Percentiles rank a stretch among this genome's conserved stretches.
These are phyloP conservation scores for Lactarius tabidus DNA, from an alignment of 768 basidiomycete species.

Conservation along the genomic window DNA sequence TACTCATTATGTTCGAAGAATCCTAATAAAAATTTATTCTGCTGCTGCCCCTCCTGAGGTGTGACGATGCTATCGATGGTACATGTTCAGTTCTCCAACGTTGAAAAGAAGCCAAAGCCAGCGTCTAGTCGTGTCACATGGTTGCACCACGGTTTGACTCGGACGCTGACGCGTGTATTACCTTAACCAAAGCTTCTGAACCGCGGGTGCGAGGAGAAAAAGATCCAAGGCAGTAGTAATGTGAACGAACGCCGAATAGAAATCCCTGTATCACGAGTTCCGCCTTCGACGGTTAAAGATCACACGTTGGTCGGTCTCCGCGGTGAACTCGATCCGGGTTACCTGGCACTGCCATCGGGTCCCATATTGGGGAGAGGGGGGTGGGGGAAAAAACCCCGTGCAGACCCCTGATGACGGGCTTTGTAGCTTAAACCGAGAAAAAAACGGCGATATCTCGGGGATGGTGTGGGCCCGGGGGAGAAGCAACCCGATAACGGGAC, in stretches of 20 bases:
- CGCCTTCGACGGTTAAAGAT: background rate
- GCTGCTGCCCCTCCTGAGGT: background rate
- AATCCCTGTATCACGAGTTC: background rate
- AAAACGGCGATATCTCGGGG: background rate
- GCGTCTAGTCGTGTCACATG: background rate
- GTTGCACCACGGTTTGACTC: background rate
- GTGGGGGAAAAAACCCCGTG: background rate
- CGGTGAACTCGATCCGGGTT: background rate
- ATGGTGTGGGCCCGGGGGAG: background rate
- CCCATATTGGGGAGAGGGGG: background rate
- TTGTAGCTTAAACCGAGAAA: background rate
- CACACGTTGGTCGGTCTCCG: background rate
- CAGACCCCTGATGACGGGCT: background rate
- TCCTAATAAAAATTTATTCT: background rate
- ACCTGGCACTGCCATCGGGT: background rate
- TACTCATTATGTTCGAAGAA: background rate
- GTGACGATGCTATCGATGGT: background rate
- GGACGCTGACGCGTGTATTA: background rate
- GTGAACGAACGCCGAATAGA: background rate
- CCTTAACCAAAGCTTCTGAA: background rate
- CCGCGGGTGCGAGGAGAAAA: background rate
- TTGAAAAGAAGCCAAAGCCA: background rate
- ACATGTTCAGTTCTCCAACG: background rate
- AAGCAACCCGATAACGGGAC: background rate
- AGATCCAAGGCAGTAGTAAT: background rate